These are phyloP conservation scores for Agrocybe pediades DNA, from an alignment of 768 basidiomycete genomes.

Conservation along the genomic window DNA sequence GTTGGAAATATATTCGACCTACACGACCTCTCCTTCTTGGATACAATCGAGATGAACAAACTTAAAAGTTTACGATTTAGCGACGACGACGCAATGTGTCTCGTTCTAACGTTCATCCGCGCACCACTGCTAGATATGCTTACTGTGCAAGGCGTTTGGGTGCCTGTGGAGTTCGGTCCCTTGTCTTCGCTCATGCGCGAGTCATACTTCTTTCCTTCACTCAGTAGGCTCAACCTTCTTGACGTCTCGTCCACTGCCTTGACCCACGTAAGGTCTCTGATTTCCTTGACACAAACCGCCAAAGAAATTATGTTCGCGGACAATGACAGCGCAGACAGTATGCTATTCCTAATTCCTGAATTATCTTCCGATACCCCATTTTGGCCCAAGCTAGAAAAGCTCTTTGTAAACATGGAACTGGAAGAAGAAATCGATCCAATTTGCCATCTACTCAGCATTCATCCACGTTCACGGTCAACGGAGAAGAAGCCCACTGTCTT, in stretches of 20 bases:
- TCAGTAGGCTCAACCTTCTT: neutral
- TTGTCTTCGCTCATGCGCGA: neutral
- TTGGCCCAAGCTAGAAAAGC: neutral
- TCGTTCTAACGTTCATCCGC: conserved; percentile 10
- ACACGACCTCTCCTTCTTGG: neutral
- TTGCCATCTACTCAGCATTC: neutral
- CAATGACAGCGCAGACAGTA: neutral
- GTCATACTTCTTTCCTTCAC: conserved; percentile 7
- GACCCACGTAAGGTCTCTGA: neutral
- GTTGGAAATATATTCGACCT: conserved; percentile 8
- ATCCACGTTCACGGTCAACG: neutral
- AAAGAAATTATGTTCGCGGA: conserved; percentile 1
- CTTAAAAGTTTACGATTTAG: conserved; percentile 18
- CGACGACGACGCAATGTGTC: conserved; percentile 2
- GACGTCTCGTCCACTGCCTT: neutral
- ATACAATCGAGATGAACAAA: conserved; percentile 7
- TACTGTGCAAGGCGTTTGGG: conserved; percentile 6
- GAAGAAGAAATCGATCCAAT: neutral
- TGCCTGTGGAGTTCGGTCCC: neutral
- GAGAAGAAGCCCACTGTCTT: neutral
- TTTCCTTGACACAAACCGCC: neutral
- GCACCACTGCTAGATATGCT: conserved; percentile 22
- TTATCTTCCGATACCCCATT: neutral
- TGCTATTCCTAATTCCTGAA: neutral
- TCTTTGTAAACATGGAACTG: neutral